Conservation (phyloP, 2,329 filamentous ascomycete genomes). For the Arthrobotrys musiformis region DNA sequence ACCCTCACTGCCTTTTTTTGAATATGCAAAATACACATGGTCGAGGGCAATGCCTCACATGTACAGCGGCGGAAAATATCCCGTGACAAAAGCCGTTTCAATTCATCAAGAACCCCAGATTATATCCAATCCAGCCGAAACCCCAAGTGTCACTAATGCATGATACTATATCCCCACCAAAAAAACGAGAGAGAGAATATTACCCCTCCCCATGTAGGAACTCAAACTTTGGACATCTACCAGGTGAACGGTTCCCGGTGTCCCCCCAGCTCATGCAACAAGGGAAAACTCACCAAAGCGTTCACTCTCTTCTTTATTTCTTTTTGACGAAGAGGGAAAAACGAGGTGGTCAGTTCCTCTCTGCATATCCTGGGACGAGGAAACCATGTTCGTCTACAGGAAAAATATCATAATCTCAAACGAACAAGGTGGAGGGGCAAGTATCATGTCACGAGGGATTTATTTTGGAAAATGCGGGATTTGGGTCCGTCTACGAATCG, state of each 20-base stretch:
- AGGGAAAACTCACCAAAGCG: neutral
- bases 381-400: conserved; percentile 29
- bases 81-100: conserved; percentile 45
- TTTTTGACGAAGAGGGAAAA: neutral
- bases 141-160: conserved; percentile 18
- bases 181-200: neutral
- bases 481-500: conserved; percentile 46
- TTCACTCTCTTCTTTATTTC: neutral
- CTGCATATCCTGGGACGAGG: conserved; percentile 21
- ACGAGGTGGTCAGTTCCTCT: conserved; percentile 8
- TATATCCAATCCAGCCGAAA: conserved; percentile 43
- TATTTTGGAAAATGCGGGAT: conserved; percentile 54
- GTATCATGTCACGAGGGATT: conserved; percentile 44
- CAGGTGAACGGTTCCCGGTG: conserved; percentile 48
- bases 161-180: conserved; percentile 40
- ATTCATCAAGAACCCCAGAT: conserved; percentile 25
- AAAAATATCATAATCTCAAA: conserved; percentile 26
- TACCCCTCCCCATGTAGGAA: conserved; percentile 10
- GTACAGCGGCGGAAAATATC: conserved; percentile 7
- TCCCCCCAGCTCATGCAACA: conserved; percentile 1
- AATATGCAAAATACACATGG: neutral
- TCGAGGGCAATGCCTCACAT: conserved; percentile 13
- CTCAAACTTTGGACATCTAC: conserved; percentile 32
- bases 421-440: conserved; percentile 16
- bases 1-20: neutral